Evolutionary conservation across 169 alveolate genomes (phyloP).

Genomic region (Perkinsus olseni): DNA sequence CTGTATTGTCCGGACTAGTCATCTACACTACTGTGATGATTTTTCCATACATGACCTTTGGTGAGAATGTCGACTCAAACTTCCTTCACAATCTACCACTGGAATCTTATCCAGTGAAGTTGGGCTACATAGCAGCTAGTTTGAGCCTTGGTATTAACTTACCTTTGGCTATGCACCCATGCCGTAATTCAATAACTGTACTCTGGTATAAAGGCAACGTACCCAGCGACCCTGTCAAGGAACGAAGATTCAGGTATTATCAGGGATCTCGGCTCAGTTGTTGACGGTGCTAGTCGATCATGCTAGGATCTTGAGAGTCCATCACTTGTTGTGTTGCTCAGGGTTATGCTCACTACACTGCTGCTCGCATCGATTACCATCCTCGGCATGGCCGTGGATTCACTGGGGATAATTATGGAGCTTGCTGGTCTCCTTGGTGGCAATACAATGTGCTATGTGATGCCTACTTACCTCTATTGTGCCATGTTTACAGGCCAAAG

Average conservation of each 20-base stretch:
- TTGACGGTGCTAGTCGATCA: background rate
- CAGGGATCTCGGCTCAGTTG: background rate
- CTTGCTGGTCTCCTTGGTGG: constrained; percentile 1
- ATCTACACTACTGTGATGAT: background rate
- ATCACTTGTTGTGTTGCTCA: background rate
- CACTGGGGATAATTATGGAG: background rate
- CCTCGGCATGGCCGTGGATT: background rate
- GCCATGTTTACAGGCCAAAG: background rate
- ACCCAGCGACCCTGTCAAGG: background rate
- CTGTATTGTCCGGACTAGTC: background rate
- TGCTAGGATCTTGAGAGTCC: too few relatives aligned
- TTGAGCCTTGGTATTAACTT: background rate
- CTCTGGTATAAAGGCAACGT: background rate
- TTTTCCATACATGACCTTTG: background rate
- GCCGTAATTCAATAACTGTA: constrained; percentile 1
- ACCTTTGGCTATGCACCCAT: background rate
- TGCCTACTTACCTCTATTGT: background rate
- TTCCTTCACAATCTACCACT: background rate
- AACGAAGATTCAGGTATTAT: background rate
- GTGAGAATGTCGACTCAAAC: background rate
- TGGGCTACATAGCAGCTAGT: background rate
- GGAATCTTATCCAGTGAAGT: background rate
- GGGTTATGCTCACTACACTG: background rate
- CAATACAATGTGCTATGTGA: background rate
- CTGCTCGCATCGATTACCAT: background rate